Base-by-base conservation (phyloP, 139 green algal genomes). In the Coelastrella sp. region DNA sequence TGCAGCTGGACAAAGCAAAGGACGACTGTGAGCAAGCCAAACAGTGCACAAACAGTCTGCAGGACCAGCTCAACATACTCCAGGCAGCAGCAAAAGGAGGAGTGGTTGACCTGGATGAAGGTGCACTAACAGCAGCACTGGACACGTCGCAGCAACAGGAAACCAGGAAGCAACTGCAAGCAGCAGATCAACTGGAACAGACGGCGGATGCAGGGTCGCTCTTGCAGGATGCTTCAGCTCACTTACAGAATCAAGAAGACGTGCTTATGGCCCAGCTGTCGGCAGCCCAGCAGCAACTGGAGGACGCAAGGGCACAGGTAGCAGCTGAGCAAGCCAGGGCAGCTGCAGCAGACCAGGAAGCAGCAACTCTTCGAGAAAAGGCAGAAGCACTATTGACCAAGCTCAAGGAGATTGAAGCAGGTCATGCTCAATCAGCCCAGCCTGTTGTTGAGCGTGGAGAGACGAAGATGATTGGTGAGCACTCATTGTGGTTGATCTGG, bases 301-400 rank as follows among this genome's bases (percentile, higher is more conserved):
- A 19, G 25, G 27, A n/a, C 17, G 15, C 32, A 9, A 7, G 23
- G 23, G 4, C 9, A 15, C 48, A 66, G 45, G 17, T 48, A 17
- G 37, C 37, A 32, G 59, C 38, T 75, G 53, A 57, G 53, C 17
- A 51, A 63, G 59, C 77, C 60, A 40, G 11, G 25, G 75, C 75
- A 57, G 75, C 75, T 43, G 75, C 73, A 67, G 50, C 48, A 37
- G 32, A 30, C 25, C n/a, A 25, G 3, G 60, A 4, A 62, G 59
- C 59, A 73, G 53, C 69, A 48, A 27, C 25, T 41, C 11, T 45
- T 9, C 45, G 45, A 13, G 11, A 57, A 13, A 57, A 13, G 45
- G 45, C 45, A 57, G 11, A 9, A 9, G 45, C 11, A 13, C 45
- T 57, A 23, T 9, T 13, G 21, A 82, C 9, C n/a, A 32, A 53